These are phyloP conservation scores for Lichina pygmaea DNA, from an alignment of 495 filamentous ascomycete genomes.

Conservation along the genomic window DNA sequence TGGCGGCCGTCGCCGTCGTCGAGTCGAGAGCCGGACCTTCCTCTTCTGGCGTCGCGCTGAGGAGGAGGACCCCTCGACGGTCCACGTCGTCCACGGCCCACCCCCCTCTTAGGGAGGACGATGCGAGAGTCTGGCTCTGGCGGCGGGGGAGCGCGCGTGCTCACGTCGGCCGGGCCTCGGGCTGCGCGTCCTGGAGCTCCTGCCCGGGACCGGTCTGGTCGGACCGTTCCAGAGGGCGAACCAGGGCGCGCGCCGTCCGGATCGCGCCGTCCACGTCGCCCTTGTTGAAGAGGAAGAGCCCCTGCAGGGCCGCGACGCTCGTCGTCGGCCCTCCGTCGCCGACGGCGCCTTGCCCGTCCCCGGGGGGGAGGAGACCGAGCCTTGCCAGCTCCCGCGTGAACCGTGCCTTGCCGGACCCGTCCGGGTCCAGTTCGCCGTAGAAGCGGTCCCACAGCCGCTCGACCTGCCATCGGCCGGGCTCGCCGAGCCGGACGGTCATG, in stretches of 20 bases:
- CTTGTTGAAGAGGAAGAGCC: conserved; percentile 85
- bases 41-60: no score
- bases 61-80: no score
- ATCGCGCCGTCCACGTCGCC: conserved; percentile 70
- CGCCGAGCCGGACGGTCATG: conserved; percentile 72
- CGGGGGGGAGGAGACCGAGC: conserved; percentile 18
- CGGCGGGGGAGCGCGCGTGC: background rate
- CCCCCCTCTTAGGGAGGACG: no score
- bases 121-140: no score
- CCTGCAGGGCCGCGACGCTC: conserved; percentile 77
- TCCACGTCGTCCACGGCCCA: no score
- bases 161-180: background rate
- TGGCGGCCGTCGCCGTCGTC: no score
- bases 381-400: conserved; percentile 23
- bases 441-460: conserved; percentile 80
- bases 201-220: background rate
- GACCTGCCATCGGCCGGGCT: conserved; percentile 66
- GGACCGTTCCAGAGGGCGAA: background rate
- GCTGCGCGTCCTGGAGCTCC: background rate
- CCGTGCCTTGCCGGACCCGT: conserved; percentile 24
- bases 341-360: conserved; percentile 15
- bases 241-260: conserved; percentile 39
- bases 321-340: conserved; percentile 20
- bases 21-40: no score
- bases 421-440: conserved; percentile 52